These are phyloP conservation scores for Sideroxylon spinosum DNA, from an alignment of 179 eudicot species.

Conservation along the genomic window DNA sequence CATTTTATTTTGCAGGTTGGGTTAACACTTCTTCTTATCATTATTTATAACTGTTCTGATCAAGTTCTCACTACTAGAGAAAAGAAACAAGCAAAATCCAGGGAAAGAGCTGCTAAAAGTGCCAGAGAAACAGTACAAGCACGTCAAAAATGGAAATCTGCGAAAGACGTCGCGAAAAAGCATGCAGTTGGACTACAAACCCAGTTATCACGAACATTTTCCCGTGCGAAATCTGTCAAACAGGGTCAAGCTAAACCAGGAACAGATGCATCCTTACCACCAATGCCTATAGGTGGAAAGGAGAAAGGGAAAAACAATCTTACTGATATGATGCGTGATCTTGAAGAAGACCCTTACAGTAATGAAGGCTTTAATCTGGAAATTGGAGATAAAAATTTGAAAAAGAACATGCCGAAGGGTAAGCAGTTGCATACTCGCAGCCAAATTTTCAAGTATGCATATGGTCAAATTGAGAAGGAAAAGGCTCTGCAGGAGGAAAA, in stretches of 20 bases:
- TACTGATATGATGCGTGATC: slow-evolving; percentile 45
- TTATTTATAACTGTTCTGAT: slow-evolving; percentile 81
- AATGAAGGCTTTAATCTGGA: slow-evolving; percentile 51
- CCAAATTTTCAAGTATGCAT: slow-evolving; percentile 74
- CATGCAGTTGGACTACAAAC: slow-evolving; percentile 49
- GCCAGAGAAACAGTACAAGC: slow-evolving; percentile 65
- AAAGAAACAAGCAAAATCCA: slow-evolving; percentile 59
- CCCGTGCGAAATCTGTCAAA: slow-evolving; percentile 46
- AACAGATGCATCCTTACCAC: slow-evolving; percentile 34
- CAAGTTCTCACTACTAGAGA: slow-evolving; percentile 57
- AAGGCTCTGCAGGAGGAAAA: slow-evolving; percentile 72
- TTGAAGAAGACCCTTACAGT: slow-evolving; percentile 52
- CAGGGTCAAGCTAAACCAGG: slow-evolving; percentile 36
- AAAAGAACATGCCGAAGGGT: slow-evolving; percentile 42
- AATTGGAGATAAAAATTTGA: slow-evolving; percentile 53
- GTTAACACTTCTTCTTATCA: slow-evolving; percentile 51
- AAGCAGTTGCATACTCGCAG: slow-evolving; percentile 64
- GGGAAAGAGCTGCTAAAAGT: slow-evolving; percentile 75
- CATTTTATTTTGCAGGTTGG: slow-evolving; percentile 42
- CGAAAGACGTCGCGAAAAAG: slow-evolving; percentile 57
- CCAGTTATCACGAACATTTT: slow-evolving; percentile 62
- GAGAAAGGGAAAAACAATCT: slow-evolving; percentile 40
- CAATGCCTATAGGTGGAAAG: slow-evolving; percentile 21
- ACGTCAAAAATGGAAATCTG: slow-evolving; percentile 58
- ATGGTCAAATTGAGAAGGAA: slow-evolving; percentile 85